phyloP scores from a whole-genome alignment of 2,329 filamentous ascomycete species.

The Alternaria dauci region DNA sequence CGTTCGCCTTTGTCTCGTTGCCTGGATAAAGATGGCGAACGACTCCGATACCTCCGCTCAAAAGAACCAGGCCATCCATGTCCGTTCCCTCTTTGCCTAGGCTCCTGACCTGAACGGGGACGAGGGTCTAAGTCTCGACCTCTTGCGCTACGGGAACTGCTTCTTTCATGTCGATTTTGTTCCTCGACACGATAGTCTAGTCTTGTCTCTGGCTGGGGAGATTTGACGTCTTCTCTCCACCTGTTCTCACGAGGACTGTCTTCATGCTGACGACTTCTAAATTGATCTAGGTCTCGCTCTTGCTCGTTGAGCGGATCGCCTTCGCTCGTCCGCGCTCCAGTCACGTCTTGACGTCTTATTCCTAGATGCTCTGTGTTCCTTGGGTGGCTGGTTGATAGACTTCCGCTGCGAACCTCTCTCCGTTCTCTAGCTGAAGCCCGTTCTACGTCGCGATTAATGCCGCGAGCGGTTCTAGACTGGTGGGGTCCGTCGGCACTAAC shows the following conservation, averaged over 20 bases:
- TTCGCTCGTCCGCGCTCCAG: not conserved
- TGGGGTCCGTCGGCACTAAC: not conserved
- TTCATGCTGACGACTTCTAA: not conserved
- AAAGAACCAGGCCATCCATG: not conserved
- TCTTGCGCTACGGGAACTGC: not conserved
- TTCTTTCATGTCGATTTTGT: not conserved
- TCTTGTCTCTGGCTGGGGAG: no score
- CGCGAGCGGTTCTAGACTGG: no score
- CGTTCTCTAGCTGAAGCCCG: no score
- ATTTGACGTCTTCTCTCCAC: not conserved
- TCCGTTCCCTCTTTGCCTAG: not conserved
- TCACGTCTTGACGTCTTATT: not conserved
- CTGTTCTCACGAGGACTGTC: not conserved
- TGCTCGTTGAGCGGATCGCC: not conserved
- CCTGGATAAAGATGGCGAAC: not conserved
- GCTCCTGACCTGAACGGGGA: not conserved
- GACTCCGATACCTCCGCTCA: not conserved
- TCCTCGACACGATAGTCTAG: no score
- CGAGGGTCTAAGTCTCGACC: not conserved
- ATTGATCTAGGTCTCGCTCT: not conserved
- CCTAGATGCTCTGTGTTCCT: not conserved
- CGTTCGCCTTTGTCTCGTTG: not conserved
- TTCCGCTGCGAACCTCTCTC: no score
- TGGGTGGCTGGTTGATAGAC: no score
- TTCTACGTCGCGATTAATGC: no score